Conservation (phyloP, 192 early-diverging fungal species). For the Phlyctochytrium bullatum region DNA sequence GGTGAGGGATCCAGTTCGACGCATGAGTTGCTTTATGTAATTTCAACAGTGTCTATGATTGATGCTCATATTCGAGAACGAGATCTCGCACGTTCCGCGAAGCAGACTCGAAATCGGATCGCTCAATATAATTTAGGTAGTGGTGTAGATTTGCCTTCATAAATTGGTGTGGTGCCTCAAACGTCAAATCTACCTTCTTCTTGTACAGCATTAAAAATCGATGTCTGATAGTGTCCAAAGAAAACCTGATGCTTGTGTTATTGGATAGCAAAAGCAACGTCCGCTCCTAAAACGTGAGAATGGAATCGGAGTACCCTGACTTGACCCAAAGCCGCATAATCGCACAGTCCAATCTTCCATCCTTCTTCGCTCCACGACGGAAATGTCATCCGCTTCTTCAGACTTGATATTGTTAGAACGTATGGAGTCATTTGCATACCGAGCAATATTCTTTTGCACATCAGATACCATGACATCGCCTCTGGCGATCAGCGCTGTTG, state of each 20-base stretch:
- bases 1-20: no score
- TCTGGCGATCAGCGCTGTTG: conserved; percentile 48
- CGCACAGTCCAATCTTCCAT: conserved; percentile 63
- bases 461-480: conserved; percentile 55
- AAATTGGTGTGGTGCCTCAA: background rate
- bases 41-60: no score
- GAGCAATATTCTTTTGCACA: conserved; percentile 54
- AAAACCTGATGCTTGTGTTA: conserved; percentile 43
- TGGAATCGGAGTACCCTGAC: conserved; percentile 19
- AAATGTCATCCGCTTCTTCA: conserved; percentile 42
- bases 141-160: conserved; percentile 57
- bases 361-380: conserved; percentile 52
- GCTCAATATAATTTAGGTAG: conserved; percentile 49
- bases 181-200: conserved; percentile 36
- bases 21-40: no score
- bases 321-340: conserved; percentile 49
- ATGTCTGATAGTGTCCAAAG: conserved; percentile 23
- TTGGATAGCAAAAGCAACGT: conserved; percentile 49
- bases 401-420: conserved; percentile 18
- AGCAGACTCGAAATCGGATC: conserved; percentile 34
- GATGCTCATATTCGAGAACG: conserved; percentile 19
- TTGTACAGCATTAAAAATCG: conserved; percentile 51
- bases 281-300: conserved; percentile 21
- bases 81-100: conserved; percentile 15
- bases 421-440: conserved; percentile 6